Evolutionary conservation across 2,329 filamentous ascomycete species (phyloP), one percentile per base, ranked within the genome.

Genomic region (Elsinoe arachidis): DNA sequence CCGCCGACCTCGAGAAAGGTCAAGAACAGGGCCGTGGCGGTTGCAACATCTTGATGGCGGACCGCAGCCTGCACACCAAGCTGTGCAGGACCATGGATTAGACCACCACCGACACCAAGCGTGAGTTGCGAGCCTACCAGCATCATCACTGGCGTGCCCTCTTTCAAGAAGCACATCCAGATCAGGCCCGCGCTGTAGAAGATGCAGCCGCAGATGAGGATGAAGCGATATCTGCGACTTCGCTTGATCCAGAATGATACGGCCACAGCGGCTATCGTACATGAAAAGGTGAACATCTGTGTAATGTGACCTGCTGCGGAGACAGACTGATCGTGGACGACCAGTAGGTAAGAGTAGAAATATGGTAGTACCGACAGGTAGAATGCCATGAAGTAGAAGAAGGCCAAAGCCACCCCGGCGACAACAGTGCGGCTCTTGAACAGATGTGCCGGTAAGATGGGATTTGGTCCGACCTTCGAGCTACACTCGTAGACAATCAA

Each of bases 381-480:
- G 67, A 85, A 87, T n/a, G 84, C 82, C 77, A 85, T 81, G 64
- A 87, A 86, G 66, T 85, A 87, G 73, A 86, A 86, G 67, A 87
- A 85, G 1, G 80, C 83, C 60, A 86, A 74, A 2, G 74, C 72
- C 59, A 82, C 82, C 23, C 83, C 84, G 5, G 80, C 82, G 51
- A 84, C 74, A 26, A 86, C 82, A 0, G 84, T 87, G 23, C 77
- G 74, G 58, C 84, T 80, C 62, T 76, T 80, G 62, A 87, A 78
- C 10, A 86, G 74, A 39, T 77, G 73, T 11, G 82, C 70, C 2
- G 84, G 79, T 52, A 84, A 77, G 60, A 84, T 77, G 0, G 81
- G 80, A 46, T 76, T 74, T 1, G 80, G 80, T 2, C 80, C 77
- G 51, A 80, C 67, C 57, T 69, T 72, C 55, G 73, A 73, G 57